Evolutionary conservation across 164 flowering plant genomes (phyloP).

Genomic region (Cinnamomum chago): DNA sequence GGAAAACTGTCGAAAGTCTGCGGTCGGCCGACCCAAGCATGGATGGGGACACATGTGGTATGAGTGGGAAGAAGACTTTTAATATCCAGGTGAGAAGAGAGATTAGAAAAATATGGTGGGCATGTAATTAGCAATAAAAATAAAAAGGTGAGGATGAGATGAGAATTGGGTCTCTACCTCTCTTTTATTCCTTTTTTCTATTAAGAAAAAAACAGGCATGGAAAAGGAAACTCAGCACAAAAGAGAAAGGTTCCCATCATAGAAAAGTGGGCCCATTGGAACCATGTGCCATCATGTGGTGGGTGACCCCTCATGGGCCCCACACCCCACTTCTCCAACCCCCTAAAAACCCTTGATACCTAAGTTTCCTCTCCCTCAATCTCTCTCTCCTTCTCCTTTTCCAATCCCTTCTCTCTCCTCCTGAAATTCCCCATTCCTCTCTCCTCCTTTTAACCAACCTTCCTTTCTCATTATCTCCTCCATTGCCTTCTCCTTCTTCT

Average conservation of each 20-base stretch:
- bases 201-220: background rate
- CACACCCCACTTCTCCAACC: conserved; percentile 40
- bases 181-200: background rate
- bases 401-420: conserved; percentile 14
- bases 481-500: conserved; percentile 4
- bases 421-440: background rate
- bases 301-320: conserved; percentile 51
- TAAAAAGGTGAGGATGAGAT: too few relatives aligned
- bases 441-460: background rate
- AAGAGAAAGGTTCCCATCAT: conserved; percentile 20
- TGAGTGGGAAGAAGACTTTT: background rate
- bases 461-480: conserved; percentile 11
- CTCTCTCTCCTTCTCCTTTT: conserved; percentile 21
- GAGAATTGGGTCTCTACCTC: background rate
- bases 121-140: background rate
- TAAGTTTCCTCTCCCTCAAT: conserved; percentile 19
- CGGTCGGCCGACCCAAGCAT: background rate
- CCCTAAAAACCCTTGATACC: conserved; percentile 22
- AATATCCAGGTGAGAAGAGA: background rate
- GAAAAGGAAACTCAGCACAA: background rate
- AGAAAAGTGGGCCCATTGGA: conserved; percentile 46
- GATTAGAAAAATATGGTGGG: background rate
- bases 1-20: background rate
- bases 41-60: background rate
- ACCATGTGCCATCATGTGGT: conserved; percentile 91